Conservation (phyloP, 2,329 filamentous ascomycete species). For the Neopestalotiopsis rosae region DNA sequence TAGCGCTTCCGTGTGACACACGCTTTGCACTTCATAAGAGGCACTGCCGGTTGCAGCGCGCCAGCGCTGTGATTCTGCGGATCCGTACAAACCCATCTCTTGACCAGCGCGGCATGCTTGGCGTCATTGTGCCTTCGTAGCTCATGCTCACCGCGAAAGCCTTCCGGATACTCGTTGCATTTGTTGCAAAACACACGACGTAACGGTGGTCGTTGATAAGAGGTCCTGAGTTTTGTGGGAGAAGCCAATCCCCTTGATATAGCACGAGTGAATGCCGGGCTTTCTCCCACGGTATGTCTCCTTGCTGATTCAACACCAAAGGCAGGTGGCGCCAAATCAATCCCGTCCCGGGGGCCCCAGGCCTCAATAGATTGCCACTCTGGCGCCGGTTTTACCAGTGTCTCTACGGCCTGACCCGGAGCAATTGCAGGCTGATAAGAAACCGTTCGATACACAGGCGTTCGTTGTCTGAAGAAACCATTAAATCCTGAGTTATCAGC, state of each 20-base stretch:
- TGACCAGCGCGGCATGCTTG: constrained; percentile 60
- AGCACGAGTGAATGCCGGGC: constrained; percentile 46
- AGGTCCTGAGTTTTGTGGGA: constrained; percentile 47
- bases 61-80: constrained; percentile 44
- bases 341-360: constrained; percentile 38
- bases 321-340: constrained; percentile 28
- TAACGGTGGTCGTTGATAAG: constrained; percentile 62
- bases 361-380: constrained; percentile 46
- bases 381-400: constrained; percentile 40
- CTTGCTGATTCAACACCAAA: constrained; percentile 39
- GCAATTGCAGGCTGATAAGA: constrained; percentile 40
- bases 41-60: constrained; percentile 54
- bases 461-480: constrained; percentile 47
- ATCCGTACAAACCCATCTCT: constrained; percentile 62
- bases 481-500: constrained; percentile 43
- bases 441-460: constrained; percentile 37
- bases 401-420: constrained; percentile 37
- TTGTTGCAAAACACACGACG: constrained; percentile 77
- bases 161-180: constrained; percentile 82
- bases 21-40: constrained; percentile 61
- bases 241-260: constrained; percentile 47
- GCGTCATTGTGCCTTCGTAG: constrained; percentile 70
- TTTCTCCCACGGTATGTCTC: constrained; percentile 54
- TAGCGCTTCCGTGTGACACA: constrained; percentile 62
- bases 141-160: constrained; percentile 91